Evolutionary conservation across 495 filamentous ascomycete genomes (phyloP), one percentile per base, ranked within the genome.

Genomic region (Talaromyces thailandensis): DNA sequence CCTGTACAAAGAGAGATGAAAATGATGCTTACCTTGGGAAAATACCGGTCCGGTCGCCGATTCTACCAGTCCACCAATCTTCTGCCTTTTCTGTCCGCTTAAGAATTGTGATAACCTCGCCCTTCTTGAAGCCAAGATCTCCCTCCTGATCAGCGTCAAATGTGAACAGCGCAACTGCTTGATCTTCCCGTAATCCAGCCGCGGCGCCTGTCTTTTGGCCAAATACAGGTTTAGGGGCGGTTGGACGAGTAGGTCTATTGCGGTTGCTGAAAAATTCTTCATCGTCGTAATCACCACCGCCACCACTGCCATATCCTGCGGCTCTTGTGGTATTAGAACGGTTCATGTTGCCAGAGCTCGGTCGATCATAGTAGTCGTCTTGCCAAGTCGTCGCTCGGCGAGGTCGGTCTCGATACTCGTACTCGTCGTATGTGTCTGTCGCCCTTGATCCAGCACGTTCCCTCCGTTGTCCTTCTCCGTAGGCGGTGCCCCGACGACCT

Each of bases 111-210:
- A 98, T 96, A 56, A 98, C 76, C 35, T 98, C 94, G 21, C 94
- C 94, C 79, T 98, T 98, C 80, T 95, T 96, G 80, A 98, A 98
- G 0, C 86, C 89, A 62, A 98, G 73, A 71, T 98, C 94, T 24
- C 94, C 94, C 0, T 89, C 85, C 68, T 98, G 93, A 68, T 96
- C 93, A 3, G 91, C 86, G 64, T 97, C 93, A 71, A 98, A 98
- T 2, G 89, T 93, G 67, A 88, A 98, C 61, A 96, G 77, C 1
- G 94, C 94, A 52, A 96, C 76, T 0, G 90, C 95, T 74, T 98
- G 90, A 66, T 96, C 90, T 64, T 86, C 83, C 60, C 87, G 88
- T 68, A 93, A 65, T 40, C 81, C 71, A 0, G 84, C 83, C 35
- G 65, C 70, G 14, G 66, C 65, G 18, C 75, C 75, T 63, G 86